A percentile compares a stretch with the other conserved stretches of the same genome.
phyloP scores from a whole-genome alignment of 2,329 filamentous ascomycete species.

The Epichloe hybrida region DNA sequence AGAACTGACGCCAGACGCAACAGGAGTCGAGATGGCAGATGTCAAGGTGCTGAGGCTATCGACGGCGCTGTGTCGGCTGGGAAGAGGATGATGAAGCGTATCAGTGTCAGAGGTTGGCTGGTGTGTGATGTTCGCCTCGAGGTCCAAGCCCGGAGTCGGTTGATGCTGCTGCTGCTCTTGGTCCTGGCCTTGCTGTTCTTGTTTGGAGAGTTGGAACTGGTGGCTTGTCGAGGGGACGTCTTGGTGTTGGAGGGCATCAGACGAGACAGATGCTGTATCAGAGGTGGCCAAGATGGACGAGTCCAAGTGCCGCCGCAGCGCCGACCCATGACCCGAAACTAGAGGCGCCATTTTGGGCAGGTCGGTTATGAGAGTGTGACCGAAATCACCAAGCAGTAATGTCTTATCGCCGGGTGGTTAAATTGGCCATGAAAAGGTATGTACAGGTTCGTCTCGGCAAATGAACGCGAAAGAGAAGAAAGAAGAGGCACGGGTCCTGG shows the following conservation, averaged over 20 bases:
- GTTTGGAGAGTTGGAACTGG: constrained; percentile 3
- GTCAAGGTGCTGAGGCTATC: constrained; percentile 5
- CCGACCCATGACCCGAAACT: constrained; percentile 4
- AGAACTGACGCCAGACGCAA: constrained; percentile 1
- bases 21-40: constrained; percentile 1
- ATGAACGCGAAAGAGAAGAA: constrained; percentile 2
- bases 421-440: constrained; percentile 10
- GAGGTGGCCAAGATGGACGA: constrained; percentile 12
- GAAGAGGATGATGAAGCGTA: constrained; percentile 5
- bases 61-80: constrained; percentile 1
- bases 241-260: constrained; percentile 14
- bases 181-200: background rate
- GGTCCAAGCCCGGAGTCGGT: background rate
- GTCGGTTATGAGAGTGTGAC: constrained; percentile 4
- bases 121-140: background rate
- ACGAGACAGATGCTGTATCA: constrained; percentile 27
- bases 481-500: background rate
- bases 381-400: constrained; percentile 7
- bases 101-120: constrained; percentile 1
- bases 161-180: background rate
- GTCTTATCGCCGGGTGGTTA: constrained; percentile 9
- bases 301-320: background rate
- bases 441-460: constrained; percentile 4
- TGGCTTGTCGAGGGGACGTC: background rate
- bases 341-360: constrained; percentile 13